Conservation (phyloP, 1,284 basidiomycete species). For the Thecaphora frezii region DNA sequence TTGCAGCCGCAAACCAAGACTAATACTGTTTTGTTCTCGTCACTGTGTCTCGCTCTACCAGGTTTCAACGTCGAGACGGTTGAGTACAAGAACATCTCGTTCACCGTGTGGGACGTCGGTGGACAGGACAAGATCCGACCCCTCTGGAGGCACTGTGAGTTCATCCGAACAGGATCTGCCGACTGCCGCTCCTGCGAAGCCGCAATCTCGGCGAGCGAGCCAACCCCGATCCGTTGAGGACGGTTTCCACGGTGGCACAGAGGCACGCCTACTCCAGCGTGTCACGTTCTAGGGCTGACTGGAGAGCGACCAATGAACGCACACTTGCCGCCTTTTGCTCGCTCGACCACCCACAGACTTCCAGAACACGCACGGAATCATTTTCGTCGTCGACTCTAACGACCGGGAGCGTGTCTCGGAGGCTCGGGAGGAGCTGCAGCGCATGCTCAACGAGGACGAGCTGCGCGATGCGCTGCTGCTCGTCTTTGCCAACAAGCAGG, state of each 20-base stretch:
- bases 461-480: constrained; percentile 96
- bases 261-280: too few species aligned
- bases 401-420: constrained; percentile 99
- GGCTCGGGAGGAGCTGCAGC: constrained; percentile 97
- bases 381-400: constrained; percentile 99
- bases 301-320: too few species aligned
- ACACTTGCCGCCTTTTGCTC: neutral
- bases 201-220: too few species aligned
- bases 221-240: too few species aligned
- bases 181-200: neutral
- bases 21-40: too few species aligned
- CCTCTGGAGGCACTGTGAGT: constrained; percentile 97
- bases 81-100: constrained; percentile 99
- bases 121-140: constrained; percentile 72
- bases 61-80: constrained; percentile 85
- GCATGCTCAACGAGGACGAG: constrained; percentile 99
- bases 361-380: constrained; percentile 99
- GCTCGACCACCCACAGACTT: constrained; percentile 68
- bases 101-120: constrained; percentile 99
- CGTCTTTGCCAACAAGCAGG: constrained; percentile 99
- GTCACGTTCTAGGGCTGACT: too few species aligned
- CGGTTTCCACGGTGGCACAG: too few species aligned
- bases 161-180: neutral
- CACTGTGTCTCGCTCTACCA: constrained; percentile 58
- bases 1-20: too few species aligned